phyloP scores from a whole-genome alignment of 2,329 filamentous ascomycete species.

The Arthrobotrys entomopaga region DNA sequence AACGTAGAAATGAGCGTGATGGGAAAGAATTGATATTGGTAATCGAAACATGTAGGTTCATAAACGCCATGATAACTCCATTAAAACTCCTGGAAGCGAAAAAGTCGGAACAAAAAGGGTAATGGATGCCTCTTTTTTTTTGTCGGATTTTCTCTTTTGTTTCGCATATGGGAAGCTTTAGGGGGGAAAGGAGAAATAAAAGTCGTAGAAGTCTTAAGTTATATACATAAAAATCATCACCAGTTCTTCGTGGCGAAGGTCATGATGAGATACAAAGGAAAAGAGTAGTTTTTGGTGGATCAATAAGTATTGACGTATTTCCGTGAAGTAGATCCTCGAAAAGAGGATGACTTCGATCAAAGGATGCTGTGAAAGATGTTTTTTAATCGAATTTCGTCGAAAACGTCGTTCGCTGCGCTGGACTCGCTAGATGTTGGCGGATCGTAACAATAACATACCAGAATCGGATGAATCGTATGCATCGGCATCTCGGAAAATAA shows the following conservation, averaged over 20 bases:
- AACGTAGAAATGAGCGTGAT: no score
- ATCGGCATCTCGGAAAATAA: slow-evolving; percentile 18
- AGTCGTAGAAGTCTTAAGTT: slow-evolving; percentile 38
- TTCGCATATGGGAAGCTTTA: slow-evolving; percentile 1
- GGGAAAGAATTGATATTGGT: no score
- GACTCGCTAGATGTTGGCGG: slow-evolving; percentile 7
- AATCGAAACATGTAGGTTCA: neutral
- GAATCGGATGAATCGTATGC: slow-evolving; percentile 34
- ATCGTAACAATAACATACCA: slow-evolving; percentile 14
- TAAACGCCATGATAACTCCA: slow-evolving; percentile 41
- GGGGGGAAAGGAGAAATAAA: slow-evolving; percentile 7
- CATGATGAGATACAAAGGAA: slow-evolving; percentile 46
- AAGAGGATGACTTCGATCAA: neutral
- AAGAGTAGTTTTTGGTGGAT: slow-evolving; percentile 5
- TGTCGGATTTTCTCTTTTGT: neutral
- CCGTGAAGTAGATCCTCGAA: slow-evolving; percentile 1
- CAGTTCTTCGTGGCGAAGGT: slow-evolving; percentile 36
- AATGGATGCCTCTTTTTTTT: slow-evolving; percentile 6
- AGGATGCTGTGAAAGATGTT: slow-evolving; percentile 15
- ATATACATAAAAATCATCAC: slow-evolving; percentile 47
- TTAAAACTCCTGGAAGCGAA: slow-evolving; percentile 13
- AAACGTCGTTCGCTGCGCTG: slow-evolving; percentile 37
- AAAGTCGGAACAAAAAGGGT: slow-evolving; percentile 17
- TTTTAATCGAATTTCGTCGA: slow-evolving; percentile 4
- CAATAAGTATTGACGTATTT: slow-evolving; percentile 9